Conservation (phyloP, 2,329 filamentous ascomycete species). For the Colletotrichum musae region DNA sequence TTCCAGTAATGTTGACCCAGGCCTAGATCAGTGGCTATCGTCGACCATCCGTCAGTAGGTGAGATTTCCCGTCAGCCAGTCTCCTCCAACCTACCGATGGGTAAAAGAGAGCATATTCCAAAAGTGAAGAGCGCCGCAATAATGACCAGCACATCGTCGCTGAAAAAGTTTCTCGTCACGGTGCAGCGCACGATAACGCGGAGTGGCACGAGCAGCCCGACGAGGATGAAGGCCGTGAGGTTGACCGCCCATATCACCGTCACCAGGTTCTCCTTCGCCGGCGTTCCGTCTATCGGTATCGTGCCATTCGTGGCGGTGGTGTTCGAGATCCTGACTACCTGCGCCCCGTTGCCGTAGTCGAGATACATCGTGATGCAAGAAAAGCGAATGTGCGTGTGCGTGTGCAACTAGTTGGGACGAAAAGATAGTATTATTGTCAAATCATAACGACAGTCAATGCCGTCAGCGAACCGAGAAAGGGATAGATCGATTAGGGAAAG, state of each 20-base stretch:
- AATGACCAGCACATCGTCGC: constrained; percentile 37
- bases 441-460: constrained; percentile 29
- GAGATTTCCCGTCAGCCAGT: too few relatives aligned
- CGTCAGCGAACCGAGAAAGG: not conserved
- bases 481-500: not conserved
- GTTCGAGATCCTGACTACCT: not conserved
- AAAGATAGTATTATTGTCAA: not conserved
- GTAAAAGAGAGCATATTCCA: constrained; percentile 31
- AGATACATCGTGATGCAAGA: constrained; percentile 9
- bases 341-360: constrained; percentile 10
- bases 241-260: constrained; percentile 34
- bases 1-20: constrained; percentile 35
- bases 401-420: not conserved
- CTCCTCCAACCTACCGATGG: constrained; percentile 17
- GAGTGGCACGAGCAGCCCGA: constrained; percentile 27
- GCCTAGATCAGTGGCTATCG: constrained; percentile 28
- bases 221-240: constrained; percentile 35
- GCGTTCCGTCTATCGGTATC: not conserved
- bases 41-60: not conserved
- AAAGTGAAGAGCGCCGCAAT: constrained; percentile 37
- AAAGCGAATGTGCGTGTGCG: not conserved
- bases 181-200: constrained; percentile 36
- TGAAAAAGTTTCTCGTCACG: constrained; percentile 33
- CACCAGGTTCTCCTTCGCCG: constrained; percentile 17
- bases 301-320: not conserved